A percentile compares a stretch with the other conserved stretches of the same genome.
Conservation (phyloP, 495 filamentous ascomycete genomes). For the Oidiodendron maius region DNA sequence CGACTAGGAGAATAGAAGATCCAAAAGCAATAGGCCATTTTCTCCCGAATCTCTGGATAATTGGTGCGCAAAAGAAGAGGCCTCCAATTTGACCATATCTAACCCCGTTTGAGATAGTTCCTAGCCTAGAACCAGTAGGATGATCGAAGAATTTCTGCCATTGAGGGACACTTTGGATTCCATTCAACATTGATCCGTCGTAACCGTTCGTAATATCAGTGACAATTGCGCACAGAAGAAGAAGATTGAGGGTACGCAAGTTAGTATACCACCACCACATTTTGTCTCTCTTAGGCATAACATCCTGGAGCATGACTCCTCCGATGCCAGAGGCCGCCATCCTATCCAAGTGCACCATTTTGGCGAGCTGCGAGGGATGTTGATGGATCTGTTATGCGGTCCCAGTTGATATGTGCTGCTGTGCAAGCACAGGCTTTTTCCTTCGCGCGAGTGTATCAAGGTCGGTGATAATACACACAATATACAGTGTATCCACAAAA, state of each 20-base stretch:
- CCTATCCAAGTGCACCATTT: neutral
- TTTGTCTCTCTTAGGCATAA: slow-evolving; percentile 10
- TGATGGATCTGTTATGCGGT: too few relatives aligned
- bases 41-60: slow-evolving; percentile 48
- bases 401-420: too few relatives aligned
- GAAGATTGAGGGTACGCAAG: slow-evolving; percentile 16
- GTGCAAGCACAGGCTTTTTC: too few relatives aligned
- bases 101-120: slow-evolving; percentile 41
- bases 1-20: slow-evolving; percentile 50
- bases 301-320: slow-evolving; percentile 11
- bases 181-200: slow-evolving; percentile 14
- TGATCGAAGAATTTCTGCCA: slow-evolving; percentile 15
- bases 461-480: too few relatives aligned
- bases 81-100: slow-evolving; percentile 51
- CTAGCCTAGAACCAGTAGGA: slow-evolving; percentile 14
- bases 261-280: slow-evolving; percentile 19
- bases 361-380: neutral
- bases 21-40: slow-evolving; percentile 53
- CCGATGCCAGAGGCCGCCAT: slow-evolving; percentile 2
- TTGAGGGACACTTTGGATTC: slow-evolving; percentile 5
- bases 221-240: slow-evolving; percentile 16
- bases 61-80: slow-evolving; percentile 48
- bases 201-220: slow-evolving; percentile 19
- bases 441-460: too few relatives aligned
- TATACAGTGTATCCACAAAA: too few relatives aligned